Evolutionary conservation across 2,329 filamentous ascomycete genomes (phyloP), one percentile per base, ranked within the genome.

Genomic region (Penicillium frequentans): DNA sequence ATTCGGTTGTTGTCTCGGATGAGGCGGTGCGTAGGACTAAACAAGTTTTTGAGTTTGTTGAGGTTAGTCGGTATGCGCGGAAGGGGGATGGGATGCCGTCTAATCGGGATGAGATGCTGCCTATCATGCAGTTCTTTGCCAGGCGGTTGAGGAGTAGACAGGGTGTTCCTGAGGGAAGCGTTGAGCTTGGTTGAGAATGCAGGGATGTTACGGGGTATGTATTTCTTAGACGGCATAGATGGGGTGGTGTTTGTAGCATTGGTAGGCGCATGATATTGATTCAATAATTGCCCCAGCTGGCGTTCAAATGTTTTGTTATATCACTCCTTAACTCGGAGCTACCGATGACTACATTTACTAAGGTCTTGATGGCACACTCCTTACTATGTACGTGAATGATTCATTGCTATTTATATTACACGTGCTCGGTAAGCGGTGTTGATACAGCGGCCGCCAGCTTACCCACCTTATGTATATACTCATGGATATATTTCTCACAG

Each of bases 101-200:
- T 46, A 88, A 82, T 70, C 82, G 89, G 52, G 91, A 96, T 11
- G 93, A 98, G 80, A 93, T 96, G 83, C 70, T 93, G 67, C 92
- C 93, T 0, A 83, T 97, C 58, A 97, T 97, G 91, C 85, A 89
- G 68, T 97, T 87, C 71, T 83, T 80, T 64, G 77, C 75, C 23
- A 67, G 75, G 35, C 66, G 74, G 49, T 63, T 80, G 57, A 70
- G 71, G 56, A 80, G 77, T 68, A 70, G 72, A 56, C 70, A 74
- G 52, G 78, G 78, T 31, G 77, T 80, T 42, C 78, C 77, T 0
- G 76, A 77, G 60, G 78, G 75, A 3, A 76, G 74, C 65, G 65
- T 80, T 35, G 77, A 80, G 61, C 65, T 80, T 63, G 66, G 67
- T 24, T 73, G 52, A 54, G 21, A 23, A 1, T 45, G 1, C 13